phyloP scores from a whole-genome alignment of 768 basidiomycete species.

The Tulasnella sp. region DNA sequence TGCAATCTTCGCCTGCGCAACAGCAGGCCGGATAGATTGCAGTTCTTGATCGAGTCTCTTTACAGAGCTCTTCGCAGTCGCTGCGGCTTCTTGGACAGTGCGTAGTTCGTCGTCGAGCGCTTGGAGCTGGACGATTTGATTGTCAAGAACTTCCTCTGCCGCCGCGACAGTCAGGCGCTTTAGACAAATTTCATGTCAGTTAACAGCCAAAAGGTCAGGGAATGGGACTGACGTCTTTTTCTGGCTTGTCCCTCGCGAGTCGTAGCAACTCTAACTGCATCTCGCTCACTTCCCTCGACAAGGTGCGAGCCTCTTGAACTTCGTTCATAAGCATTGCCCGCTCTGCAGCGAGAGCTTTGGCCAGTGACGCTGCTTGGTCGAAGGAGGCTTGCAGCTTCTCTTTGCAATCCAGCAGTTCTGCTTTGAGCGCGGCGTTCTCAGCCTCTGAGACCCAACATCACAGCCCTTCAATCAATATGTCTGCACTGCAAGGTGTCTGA shows the following conservation, averaged over 20 bases:
- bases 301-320: background rate
- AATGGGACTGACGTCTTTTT: background rate
- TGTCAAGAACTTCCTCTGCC: constrained; percentile 12
- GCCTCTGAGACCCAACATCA: constrained; percentile 1
- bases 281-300: constrained; percentile 13
- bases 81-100: constrained; percentile 3
- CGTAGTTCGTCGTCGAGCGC: constrained; percentile 8
- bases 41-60: background rate
- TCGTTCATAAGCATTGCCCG: constrained; percentile 1
- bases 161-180: constrained; percentile 6
- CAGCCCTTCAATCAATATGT: background rate
- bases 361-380: background rate
- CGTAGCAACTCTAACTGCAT: constrained; percentile 12
- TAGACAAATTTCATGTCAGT: background rate
- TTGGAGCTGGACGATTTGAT: constrained; percentile 12
- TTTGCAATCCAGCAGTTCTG: background rate
- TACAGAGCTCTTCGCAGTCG: background rate
- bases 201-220: background rate
- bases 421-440: constrained; percentile 7
- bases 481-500: background rate
- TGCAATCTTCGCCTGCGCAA: constrained; percentile 3
- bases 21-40: constrained; percentile 1
- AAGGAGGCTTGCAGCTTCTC: constrained; percentile 3
- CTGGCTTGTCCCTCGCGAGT: constrained; percentile 11
- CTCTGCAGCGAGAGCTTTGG: constrained; percentile 5